Conservation (phyloP, 208 protist genomes). For the Wallacemonas sp. region DNA sequence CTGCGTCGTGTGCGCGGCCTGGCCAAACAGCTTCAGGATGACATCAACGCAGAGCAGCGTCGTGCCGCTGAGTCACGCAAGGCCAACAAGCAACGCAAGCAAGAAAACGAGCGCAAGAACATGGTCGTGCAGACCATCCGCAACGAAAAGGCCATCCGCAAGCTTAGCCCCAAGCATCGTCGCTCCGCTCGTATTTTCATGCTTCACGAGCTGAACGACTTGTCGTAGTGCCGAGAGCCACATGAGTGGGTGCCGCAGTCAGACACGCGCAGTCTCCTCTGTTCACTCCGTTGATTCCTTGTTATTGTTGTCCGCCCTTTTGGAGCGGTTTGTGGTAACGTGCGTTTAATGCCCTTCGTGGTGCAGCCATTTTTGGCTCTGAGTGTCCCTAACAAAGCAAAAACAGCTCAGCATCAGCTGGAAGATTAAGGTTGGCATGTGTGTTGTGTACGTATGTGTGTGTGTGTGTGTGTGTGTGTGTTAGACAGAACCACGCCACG, state of each 20-base stretch:
- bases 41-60: constrained; percentile 83
- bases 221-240: neutral
- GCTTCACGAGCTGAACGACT: constrained; percentile 78
- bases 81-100: constrained; percentile 77
- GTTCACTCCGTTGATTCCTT: neutral
- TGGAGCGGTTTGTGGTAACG: neutral
- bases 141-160: constrained; percentile 87
- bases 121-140: constrained; percentile 92
- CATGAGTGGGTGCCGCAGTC: neutral
- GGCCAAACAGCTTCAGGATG: constrained; percentile 70
- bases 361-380: neutral
- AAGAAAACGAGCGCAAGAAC: constrained; percentile 87
- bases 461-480: too few species aligned
- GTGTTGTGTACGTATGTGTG: too few species aligned
- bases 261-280: too few species aligned
- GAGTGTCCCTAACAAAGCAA: neutral
- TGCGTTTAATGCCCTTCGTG: neutral
- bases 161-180: constrained; percentile 89
- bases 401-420: too few species aligned
- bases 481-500: too few species aligned
- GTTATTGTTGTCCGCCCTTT: neutral
- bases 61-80: constrained; percentile 71
- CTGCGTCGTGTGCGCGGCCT: constrained; percentile 57
- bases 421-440: too few species aligned
- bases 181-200: constrained; percentile 86